Percentiles rank a stretch among this genome's conserved stretches.
These are phyloP conservation scores for Gentiana straminea DNA, from an alignment of 257 asterid species.

Conservation along the genomic window DNA sequence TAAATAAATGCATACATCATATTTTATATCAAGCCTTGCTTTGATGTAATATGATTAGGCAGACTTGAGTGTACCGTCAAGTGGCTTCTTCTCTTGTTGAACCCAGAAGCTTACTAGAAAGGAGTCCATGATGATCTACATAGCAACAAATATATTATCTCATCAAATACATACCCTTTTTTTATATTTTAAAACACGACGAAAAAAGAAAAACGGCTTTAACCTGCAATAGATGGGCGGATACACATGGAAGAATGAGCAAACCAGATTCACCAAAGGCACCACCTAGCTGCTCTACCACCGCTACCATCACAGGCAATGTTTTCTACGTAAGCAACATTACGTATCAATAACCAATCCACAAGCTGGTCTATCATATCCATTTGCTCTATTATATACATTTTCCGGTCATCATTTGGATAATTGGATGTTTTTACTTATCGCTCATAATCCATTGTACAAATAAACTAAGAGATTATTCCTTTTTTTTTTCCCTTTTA, in stretches of 20 bases:
- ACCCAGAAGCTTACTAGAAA: conserved; percentile 63
- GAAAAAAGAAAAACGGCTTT: neutral
- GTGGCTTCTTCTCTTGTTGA: conserved; percentile 35
- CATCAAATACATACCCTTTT: neutral
- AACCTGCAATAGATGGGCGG: conserved; percentile 95
- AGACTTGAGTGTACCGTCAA: conserved; percentile 7
- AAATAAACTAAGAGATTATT: too few species aligned
- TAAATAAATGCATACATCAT: too few species aligned
- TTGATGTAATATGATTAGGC: too few species aligned
- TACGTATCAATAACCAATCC: neutral
- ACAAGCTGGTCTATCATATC: neutral
- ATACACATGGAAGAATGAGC: conserved; percentile 88
- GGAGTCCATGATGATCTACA: conserved; percentile 75
- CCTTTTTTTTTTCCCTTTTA: too few species aligned
- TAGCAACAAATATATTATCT: neutral
- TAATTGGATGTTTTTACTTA: neutral
- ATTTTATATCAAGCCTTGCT: too few species aligned
- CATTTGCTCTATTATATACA: neutral
- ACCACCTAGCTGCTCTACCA: conserved; percentile 93
- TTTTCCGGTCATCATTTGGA: neutral
- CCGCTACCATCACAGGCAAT: conserved; percentile 93
- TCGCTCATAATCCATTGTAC: too few species aligned
- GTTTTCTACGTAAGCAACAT: conserved; percentile 53
- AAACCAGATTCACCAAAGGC: conserved; percentile 87
- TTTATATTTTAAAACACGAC: neutral